These are phyloP conservation scores for Penicillium sp. DNA, from an alignment of 2,329 filamentous ascomycete species.

Conservation along the genomic window DNA sequence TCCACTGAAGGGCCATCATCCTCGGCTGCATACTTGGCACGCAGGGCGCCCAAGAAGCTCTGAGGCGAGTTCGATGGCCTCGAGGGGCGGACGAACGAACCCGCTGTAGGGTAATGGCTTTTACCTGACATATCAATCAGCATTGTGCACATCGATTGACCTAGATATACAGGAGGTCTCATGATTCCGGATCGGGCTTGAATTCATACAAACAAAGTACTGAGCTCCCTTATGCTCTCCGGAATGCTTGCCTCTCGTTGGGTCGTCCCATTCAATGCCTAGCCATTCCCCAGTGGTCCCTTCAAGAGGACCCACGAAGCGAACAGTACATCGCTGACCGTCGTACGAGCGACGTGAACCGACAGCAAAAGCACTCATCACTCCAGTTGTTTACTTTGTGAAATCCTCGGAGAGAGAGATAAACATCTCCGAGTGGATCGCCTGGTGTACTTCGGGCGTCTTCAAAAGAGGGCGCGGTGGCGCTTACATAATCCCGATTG, in stretches of 20 bases:
- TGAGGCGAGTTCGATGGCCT: constrained; percentile 62
- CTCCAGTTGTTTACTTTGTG: constrained; percentile 6
- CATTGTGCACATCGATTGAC: constrained; percentile 10
- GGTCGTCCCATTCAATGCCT: constrained; percentile 95
- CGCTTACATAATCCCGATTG: constrained; percentile 23
- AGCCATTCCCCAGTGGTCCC: constrained; percentile 78
- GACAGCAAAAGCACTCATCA: constrained; percentile 26
- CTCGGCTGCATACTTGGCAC: constrained; percentile 74
- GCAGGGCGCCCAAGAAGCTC: constrained; percentile 72
- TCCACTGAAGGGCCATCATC: constrained; percentile 30
- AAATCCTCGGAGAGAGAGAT: background rate
- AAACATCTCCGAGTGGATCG: too few relatives aligned
- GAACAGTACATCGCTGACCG: constrained; percentile 71
- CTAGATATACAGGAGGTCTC: too few relatives aligned
- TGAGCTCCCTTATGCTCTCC: constrained; percentile 71
- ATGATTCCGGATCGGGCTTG: too few relatives aligned
- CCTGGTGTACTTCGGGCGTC: too few relatives aligned
- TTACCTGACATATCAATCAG: constrained; percentile 43
- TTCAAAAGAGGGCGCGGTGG: background rate
- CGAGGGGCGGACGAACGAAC: constrained; percentile 78
- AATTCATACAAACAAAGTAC: constrained; percentile 70
- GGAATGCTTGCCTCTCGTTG: constrained; percentile 79
- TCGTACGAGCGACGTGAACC: constrained; percentile 78
- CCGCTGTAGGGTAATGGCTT: constrained; percentile 61
- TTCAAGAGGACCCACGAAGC: constrained; percentile 70